Conservation (phyloP, 208 protist species). For the Leishmania mexicana region DNA sequence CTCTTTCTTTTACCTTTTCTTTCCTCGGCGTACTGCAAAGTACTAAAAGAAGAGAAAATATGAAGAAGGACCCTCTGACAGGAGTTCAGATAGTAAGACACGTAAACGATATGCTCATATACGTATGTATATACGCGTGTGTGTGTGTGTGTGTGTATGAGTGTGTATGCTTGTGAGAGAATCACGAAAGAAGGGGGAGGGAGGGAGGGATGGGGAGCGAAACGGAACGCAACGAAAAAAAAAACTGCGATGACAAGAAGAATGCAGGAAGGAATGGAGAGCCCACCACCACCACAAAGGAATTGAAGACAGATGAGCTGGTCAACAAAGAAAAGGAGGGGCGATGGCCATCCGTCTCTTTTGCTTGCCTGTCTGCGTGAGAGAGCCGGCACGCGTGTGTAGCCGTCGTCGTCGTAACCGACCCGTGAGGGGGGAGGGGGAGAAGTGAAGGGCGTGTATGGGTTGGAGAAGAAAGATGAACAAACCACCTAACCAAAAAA, state of each 20-base stretch:
- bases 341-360: neutral
- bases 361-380: neutral
- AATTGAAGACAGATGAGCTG: neutral
- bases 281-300: neutral
- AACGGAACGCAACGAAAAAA: no score
- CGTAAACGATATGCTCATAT: constrained; percentile 1
- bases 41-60: no score
- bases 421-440: neutral
- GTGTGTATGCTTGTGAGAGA: neutral
- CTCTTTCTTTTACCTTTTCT: no score
- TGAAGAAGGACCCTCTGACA: neutral
- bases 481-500: neutral
- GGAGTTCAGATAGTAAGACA: no score
- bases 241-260: neutral
- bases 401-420: neutral
- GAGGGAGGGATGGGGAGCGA: neutral
- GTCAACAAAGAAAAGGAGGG: constrained; percentile 1
- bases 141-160: neutral
- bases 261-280: no score
- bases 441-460: neutral
- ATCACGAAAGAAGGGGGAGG: neutral
- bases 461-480: neutral
- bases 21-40: no score
- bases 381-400: neutral
- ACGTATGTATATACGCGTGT: constrained; percentile 26